phyloP scores from a whole-genome alignment of 768 basidiomycete species.

The Brasilioporus rufonigricans region DNA sequence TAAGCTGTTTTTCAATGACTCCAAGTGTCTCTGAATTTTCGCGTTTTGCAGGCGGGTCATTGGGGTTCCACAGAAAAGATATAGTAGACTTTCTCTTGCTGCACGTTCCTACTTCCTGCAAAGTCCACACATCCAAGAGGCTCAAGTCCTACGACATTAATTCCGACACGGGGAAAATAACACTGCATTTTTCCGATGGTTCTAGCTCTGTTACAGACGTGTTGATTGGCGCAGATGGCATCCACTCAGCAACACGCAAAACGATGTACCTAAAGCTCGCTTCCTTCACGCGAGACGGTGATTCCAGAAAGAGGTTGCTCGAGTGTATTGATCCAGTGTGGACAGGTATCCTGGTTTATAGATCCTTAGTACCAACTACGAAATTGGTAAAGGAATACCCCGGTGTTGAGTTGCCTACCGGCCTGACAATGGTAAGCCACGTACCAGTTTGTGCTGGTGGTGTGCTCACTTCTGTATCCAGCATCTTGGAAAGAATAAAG shows the following conservation, averaged over 20 bases:
- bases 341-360: constrained; percentile 40
- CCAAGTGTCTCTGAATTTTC: not conserved
- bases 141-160: constrained; percentile 29
- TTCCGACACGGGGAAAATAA: constrained; percentile 23
- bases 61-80: constrained; percentile 38
- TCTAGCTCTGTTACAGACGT: constrained; percentile 36
- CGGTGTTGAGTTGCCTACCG: constrained; percentile 21
- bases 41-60: constrained; percentile 24
- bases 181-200: constrained; percentile 39
- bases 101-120: constrained; percentile 27
- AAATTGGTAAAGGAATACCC: constrained; percentile 33
- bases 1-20: not conserved
- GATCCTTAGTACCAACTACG: constrained; percentile 33
- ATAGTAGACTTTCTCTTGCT: constrained; percentile 33
- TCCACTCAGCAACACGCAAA: constrained; percentile 36
- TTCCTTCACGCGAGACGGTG: constrained; percentile 1
- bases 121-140: constrained; percentile 36
- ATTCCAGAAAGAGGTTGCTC: constrained; percentile 7
- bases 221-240: constrained; percentile 43
- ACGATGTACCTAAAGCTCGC: constrained; percentile 24
- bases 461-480: constrained; percentile 4
- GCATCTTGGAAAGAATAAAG: constrained; percentile 26
- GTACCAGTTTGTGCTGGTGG: not conserved
- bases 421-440: constrained; percentile 21
- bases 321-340: constrained; percentile 35